phyloP scores from a whole-genome alignment of 2,329 filamentous ascomycete species.

The Pyrenochaeta sp. region DNA sequence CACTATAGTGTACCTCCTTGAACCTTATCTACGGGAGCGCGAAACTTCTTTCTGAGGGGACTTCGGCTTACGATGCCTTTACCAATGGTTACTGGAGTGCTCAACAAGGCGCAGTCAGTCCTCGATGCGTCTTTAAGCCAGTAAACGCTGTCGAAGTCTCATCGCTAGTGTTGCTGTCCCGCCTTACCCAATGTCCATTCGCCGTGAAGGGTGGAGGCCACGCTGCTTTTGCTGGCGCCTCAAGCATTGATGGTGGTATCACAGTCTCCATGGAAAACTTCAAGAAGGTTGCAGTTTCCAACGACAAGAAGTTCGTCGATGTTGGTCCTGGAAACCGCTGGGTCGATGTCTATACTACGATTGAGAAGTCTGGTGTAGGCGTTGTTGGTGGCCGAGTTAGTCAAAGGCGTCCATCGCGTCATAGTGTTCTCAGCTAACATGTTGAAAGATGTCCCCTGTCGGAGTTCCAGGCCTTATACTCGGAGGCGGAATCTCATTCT shows the following conservation, averaged over 20 bases:
- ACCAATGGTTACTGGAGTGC: constrained; percentile 36
- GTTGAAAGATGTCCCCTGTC: constrained; percentile 28
- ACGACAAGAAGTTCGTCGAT: constrained; percentile 31
- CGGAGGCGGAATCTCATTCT: constrained; percentile 35
- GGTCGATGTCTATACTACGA: constrained; percentile 42
- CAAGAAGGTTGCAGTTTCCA: constrained; percentile 34
- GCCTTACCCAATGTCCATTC: constrained; percentile 46
- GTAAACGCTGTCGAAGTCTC: constrained; percentile 28
- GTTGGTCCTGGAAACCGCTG: constrained; percentile 47
- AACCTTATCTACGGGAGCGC: constrained; percentile 28
- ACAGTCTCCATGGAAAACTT: constrained; percentile 52
- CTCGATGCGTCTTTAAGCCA: constrained; percentile 40
- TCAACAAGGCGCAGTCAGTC: constrained; percentile 34
- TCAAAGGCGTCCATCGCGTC: no score
- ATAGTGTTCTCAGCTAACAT: background rate
- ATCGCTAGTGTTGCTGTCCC: constrained; percentile 26
- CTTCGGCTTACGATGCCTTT: constrained; percentile 29
- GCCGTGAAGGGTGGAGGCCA: constrained; percentile 58
- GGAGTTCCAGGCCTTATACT: constrained; percentile 40
- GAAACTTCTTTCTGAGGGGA: constrained; percentile 21
- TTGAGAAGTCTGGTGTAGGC: constrained; percentile 34
- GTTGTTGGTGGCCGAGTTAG: constrained; percentile 46
- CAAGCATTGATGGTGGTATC: constrained; percentile 54
- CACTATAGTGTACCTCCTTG: constrained; percentile 31
- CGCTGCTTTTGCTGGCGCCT: constrained; percentile 50